These are phyloP conservation scores for Neopestalotiopsis sp. DNA, from an alignment of 2,329 filamentous ascomycete genomes.

Conservation along the genomic window DNA sequence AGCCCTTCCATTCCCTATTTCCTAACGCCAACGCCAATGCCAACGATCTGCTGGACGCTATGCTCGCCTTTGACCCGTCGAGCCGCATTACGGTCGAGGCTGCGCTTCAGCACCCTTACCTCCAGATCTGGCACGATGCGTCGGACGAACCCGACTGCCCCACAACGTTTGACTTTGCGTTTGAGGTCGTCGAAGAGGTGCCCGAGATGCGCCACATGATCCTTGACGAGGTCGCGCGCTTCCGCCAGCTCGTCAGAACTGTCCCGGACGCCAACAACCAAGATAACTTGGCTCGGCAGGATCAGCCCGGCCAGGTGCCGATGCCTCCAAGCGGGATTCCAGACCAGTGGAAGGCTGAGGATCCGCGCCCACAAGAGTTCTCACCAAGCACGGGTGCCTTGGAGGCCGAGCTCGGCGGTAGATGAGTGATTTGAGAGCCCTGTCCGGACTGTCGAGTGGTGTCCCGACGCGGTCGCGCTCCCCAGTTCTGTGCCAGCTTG, in stretches of 20 bases:
- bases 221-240: conserved; percentile 85
- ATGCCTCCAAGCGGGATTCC: conserved; percentile 47
- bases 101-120: conserved; percentile 93
- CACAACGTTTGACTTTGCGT: conserved; percentile 96
- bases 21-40: conserved; percentile 95
- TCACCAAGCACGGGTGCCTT: conserved; percentile 52
- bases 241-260: conserved; percentile 69
- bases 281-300: conserved; percentile 40
- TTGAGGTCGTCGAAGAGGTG: conserved; percentile 96
- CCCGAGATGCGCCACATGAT: conserved; percentile 97
- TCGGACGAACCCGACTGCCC: conserved; percentile 95
- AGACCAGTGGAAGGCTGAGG: conserved; percentile 62
- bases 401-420: conserved; percentile 64
- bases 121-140: conserved; percentile 98
- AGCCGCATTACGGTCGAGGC: conserved; percentile 93
- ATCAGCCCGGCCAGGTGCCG: conserved; percentile 51
- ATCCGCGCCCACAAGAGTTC: conserved; percentile 66
- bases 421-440: conserved; percentile 29
- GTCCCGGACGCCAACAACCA: conserved; percentile 45
- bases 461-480: no score
- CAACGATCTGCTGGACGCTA: conserved; percentile 91
- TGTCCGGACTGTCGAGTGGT: not conserved
- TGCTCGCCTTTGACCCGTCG: conserved; percentile 96
- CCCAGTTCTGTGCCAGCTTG: no score
- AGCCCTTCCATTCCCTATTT: conserved; percentile 86